Evolutionary conservation across 306 rosid species (phyloP).

Genomic region (Elaeagnus macrophylla): DNA sequence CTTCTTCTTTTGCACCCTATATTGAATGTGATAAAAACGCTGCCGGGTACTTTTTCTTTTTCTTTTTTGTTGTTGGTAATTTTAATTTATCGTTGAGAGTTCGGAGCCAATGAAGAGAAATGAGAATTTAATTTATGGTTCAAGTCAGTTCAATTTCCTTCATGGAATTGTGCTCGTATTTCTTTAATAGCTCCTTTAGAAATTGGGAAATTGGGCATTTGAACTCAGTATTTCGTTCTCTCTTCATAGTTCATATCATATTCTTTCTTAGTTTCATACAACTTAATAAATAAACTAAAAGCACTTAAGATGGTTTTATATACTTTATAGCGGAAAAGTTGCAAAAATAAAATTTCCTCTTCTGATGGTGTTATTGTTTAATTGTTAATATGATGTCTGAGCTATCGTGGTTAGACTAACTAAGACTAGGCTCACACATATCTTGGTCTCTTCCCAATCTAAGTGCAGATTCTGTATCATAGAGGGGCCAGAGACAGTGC

Average conservation of each 20-base stretch:
- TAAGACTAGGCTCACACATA: not conserved
- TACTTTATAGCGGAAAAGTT: too few relatives aligned
- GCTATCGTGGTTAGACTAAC: not conserved
- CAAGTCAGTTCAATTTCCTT: too few relatives aligned
- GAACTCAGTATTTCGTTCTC: too few relatives aligned
- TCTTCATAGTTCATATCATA: too few relatives aligned
- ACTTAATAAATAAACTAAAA: too few relatives aligned
- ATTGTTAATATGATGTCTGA: not conserved
- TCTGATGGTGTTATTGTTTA: too few relatives aligned
- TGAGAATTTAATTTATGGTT: not conserved
- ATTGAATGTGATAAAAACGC: slow-evolving; percentile 50
- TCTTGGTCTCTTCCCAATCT: not conserved
- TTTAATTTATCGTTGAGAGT: not conserved
- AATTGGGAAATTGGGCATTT: too few relatives aligned
- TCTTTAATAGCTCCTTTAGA: too few relatives aligned
- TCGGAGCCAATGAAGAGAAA: not conserved
- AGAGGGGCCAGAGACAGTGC: slow-evolving; percentile 91
- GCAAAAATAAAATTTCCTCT: too few relatives aligned
- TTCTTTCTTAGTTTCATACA: too few relatives aligned
- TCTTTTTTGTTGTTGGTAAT: not conserved
- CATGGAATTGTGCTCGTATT: too few relatives aligned
- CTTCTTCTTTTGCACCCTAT: slow-evolving; percentile 47
- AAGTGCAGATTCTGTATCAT: slow-evolving; percentile 73
- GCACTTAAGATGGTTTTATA: too few relatives aligned
- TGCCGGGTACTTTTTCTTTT: slow-evolving; percentile 34